Percentiles rank a stretch among this genome's conserved stretches.
These are phyloP conservation scores for Cladobotryum mycophilum DNA, from an alignment of 2,329 filamentous ascomycete species.

Conservation along the genomic window DNA sequence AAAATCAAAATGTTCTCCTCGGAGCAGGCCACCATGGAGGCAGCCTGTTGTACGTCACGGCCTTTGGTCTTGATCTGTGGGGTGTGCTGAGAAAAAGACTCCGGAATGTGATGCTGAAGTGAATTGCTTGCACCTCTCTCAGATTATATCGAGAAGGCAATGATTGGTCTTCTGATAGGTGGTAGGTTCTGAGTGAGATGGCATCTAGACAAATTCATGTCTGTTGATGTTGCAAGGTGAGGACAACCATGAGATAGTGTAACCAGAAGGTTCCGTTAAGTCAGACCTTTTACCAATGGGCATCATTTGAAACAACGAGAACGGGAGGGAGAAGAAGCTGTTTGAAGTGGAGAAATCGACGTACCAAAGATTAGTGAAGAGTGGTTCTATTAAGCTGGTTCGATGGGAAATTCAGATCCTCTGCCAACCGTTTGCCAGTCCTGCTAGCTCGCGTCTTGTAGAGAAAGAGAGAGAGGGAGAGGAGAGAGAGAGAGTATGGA, in stretches of 20 bases:
- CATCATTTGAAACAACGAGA: conserved; percentile 40
- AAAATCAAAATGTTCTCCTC: conserved; percentile 20
- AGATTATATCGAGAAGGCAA: neutral
- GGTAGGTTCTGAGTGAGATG: neutral
- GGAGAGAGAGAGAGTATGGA: too few relatives aligned
- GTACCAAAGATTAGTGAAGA: neutral
- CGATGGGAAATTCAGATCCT: neutral
- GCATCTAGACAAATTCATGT: conserved; percentile 3
- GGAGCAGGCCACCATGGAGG: neutral
- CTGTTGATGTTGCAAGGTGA: neutral
- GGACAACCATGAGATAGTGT: conserved; percentile 21
- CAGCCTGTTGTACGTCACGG: conserved; percentile 44
- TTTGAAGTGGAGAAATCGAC: neutral
- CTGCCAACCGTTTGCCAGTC: neutral
- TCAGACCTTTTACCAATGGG: conserved; percentile 61
- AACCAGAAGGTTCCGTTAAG: conserved; percentile 44
- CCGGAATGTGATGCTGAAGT: conserved; percentile 41
- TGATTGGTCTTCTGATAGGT: neutral
- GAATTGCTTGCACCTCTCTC: conserved; percentile 5
- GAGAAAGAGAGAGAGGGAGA: neutral
- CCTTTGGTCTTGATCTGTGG: conserved; percentile 52
- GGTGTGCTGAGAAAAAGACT: conserved; percentile 40
- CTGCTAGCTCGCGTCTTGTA: neutral
- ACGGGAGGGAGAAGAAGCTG: neutral
- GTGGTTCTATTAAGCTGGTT: too few relatives aligned